A percentile compares a stretch with the other conserved stretches of the same genome.
Evolutionary conservation across 164 flowering plant species (phyloP).

Genomic region (Echeveria elegans): DNA sequence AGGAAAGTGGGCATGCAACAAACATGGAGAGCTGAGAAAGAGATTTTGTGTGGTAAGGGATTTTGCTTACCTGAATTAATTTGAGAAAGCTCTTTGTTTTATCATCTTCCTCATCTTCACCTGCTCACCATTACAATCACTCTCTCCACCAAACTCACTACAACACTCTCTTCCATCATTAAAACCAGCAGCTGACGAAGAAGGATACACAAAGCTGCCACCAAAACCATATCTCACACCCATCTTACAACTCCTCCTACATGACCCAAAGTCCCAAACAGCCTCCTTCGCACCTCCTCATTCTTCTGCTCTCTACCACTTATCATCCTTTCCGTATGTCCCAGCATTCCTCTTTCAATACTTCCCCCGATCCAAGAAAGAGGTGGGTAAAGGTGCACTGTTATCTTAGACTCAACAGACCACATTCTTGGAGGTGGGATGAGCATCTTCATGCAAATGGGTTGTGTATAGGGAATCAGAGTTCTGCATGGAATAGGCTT

Average conservation of each 20-base stretch:
- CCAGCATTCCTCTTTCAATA: not conserved
- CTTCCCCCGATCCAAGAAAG: not conserved
- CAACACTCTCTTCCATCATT: not conserved
- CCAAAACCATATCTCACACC: not conserved
- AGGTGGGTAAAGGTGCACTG: not conserved
- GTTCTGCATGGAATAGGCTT: not conserved
- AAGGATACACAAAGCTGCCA: not conserved
- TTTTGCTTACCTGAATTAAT: not conserved
- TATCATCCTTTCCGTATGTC: not conserved
- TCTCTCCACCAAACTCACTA: not conserved
- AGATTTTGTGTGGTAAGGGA: not conserved
- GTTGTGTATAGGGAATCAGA: not conserved
- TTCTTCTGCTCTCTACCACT: not conserved
- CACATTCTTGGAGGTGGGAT: conserved; percentile 6
- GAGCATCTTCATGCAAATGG: not conserved
- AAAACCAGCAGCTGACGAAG: not conserved
- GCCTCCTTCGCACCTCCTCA: not conserved
- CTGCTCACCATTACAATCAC: not conserved
- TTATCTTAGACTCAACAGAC: not conserved
- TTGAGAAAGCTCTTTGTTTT: not conserved
- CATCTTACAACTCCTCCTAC: not conserved
- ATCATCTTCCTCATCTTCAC: not conserved
- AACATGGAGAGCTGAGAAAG: not conserved
- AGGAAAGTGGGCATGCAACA: not conserved
- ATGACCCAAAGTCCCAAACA: not conserved